Base-by-base conservation (phyloP, 208 protist species). In the Wallacemonas collosoma region DNA sequence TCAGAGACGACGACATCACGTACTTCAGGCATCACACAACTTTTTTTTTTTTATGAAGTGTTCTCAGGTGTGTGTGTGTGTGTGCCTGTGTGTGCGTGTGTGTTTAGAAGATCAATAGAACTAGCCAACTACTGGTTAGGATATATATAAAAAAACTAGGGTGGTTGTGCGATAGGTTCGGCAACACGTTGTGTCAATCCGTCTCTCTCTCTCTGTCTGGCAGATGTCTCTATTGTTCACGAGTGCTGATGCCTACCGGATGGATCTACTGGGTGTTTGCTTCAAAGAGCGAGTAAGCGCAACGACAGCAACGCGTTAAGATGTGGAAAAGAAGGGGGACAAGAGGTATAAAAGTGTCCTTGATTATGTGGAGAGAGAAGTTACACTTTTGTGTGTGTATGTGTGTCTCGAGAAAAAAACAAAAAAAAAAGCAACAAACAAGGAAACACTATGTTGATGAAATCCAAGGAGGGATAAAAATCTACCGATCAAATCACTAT, bases 321-420 rank as follows among this genome's bases (percentile, higher is more conserved):
- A 3, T 7, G 47, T 43, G 47, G 8, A 51, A 67, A 51, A 17
- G 35, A 67, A 65, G 45, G 55, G n/a, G 41, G 41, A 65, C 1
- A 44, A 44, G 26, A 26, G 26, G 26, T 26, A 26, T 26, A 26
- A 26, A 26, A 26, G 26, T 26, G 26, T 26, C 26, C 26, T 26
- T 26, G 26, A 26, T 26, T 26, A 26, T 26, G 26, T 26, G 26
- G 26, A 64, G 44, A 64, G 1, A 64, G 44, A 64, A 11, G 26
- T 15, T n/a, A 56, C 6, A 48, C 41, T 47, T 40, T 64, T 64
- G 35, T 64, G 15, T 26, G 26, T 26, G 26, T 26, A 26, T 26
- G 26, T 26, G 26, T 26, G 7, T 64, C 38, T 64, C 44, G 15
- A 64, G 38, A 76, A 76, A 63, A 12, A 71, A 72, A 72, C 58